Base-by-base conservation (phyloP, 768 basidiomycete species). In the Mycena venus region DNA sequence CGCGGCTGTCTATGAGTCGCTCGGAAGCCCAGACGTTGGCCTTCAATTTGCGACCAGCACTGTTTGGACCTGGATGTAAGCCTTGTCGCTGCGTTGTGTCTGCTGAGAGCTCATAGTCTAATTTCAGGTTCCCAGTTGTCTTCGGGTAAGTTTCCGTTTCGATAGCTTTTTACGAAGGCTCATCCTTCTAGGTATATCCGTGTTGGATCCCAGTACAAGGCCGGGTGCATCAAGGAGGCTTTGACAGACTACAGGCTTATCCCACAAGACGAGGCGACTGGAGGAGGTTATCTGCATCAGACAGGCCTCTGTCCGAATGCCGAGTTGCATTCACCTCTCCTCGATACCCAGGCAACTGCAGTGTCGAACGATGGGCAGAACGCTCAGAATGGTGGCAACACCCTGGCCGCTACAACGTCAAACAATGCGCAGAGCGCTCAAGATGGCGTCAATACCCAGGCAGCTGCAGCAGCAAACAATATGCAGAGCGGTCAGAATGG, bases 21-120 rank as follows among this genome's bases (percentile, higher is more conserved):
- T 69, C 9, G 73, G 68, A 1, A 65, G 63, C 59, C 44, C 65
- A 10, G 68, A 68, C 42, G 69, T 73, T 32, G 77, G 58, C 29
- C 68, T 73, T 6, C 77, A 76, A 47, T 73, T 75, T 65, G 76
- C 76, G n/a, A 71, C 76, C 31, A 72, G 77, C 19, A 36, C 68
- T 4, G 58, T 78, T 34, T 78, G 77, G 77, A 64, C 56, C 40
- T 78, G 77, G 77, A 72, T 78, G 68, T 72, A 29, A 53, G 70
- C 15, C 51, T 38, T n/a, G 11, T 10, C 23, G n/a, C n/a, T n/a
- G n/a, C n/a, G 4, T 32, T 5, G 27, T n/a, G 19, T 2, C 7
- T 27, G 29, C 17, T n/a, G 38, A n/a, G 27, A n/a, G 55, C n/a
- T n/a, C n/a, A n/a, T n/a, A n/a, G n/a, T n/a, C n/a, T n/a, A 12